Conservation (phyloP, 441 rosid species). For the Jatropha podagrica region DNA sequence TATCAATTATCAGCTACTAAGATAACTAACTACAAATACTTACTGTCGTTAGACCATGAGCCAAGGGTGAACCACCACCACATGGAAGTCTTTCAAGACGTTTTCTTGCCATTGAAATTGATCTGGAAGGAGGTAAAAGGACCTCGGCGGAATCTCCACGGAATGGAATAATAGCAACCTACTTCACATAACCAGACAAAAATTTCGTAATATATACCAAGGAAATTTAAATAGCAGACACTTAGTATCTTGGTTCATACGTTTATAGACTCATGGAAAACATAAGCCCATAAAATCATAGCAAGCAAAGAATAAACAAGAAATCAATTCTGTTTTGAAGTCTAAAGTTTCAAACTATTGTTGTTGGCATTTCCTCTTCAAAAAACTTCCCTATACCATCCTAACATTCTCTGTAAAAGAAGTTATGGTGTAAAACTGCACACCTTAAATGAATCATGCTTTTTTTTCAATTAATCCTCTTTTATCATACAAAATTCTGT, state of each 20-base stretch:
- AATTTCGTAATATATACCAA: not conserved
- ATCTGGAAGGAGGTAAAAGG: slow-evolving; percentile 94
- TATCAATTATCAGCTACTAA: not conserved
- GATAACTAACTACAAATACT: slow-evolving; percentile 25
- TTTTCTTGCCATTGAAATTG: slow-evolving; percentile 97
- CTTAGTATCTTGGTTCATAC: not conserved
- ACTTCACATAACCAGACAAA: slow-evolving; percentile 27
- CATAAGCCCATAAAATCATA: not conserved
- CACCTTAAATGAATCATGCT: not conserved
- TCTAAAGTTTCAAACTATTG: not conserved
- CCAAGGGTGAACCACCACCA: slow-evolving; percentile 99
- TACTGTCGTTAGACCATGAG: slow-evolving; percentile 98
- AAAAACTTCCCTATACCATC: not conserved
- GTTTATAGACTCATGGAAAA: not conserved
- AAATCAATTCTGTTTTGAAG: not conserved
- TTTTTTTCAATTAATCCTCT: not conserved
- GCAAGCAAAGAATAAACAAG: not conserved
- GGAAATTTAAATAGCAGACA: not conserved
- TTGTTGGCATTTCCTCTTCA: not conserved
- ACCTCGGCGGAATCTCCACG: slow-evolving; percentile 98
- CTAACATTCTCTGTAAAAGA: not conserved
- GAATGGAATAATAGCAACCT: slow-evolving; percentile 98
- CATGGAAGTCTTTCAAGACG: slow-evolving; percentile 99
- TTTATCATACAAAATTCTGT: not conserved
- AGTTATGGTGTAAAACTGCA: not conserved